Conservation (phyloP, 352 stramenopile species). For the Globisporangium megalacanthum region DNA sequence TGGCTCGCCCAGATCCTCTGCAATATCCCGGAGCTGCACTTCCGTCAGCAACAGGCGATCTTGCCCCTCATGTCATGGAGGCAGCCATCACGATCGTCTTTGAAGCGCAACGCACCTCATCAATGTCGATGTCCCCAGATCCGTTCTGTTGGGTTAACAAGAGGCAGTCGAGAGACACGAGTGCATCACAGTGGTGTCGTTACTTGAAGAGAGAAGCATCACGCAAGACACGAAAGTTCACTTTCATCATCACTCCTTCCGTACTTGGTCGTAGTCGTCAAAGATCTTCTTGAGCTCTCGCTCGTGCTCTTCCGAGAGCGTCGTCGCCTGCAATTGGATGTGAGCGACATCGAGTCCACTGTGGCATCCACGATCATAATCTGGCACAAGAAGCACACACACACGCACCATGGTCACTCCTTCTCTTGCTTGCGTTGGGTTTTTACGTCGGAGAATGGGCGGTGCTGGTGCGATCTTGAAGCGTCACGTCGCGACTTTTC, state of each 20-base stretch:
- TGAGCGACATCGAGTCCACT: background rate
- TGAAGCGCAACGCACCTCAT: conserved; percentile 30
- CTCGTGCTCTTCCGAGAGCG: conserved; percentile 64
- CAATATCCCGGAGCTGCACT: conserved; percentile 55
- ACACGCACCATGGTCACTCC: background rate
- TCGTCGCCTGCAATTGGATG: conserved; percentile 20
- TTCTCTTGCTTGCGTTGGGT: background rate
- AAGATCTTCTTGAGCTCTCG: conserved; percentile 71
- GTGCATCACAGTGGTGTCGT: background rate
- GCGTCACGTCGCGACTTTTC: background rate
- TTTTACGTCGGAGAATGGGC: too few relatives aligned
- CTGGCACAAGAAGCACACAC: background rate
- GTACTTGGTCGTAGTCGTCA: conserved; percentile 67
- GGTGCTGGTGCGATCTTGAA: background rate
- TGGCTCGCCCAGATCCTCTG: conserved; percentile 65
- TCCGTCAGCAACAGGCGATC: background rate
- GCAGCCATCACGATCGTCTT: too few relatives aligned
- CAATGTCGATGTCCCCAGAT: conserved; percentile 62
- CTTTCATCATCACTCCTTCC: background rate
- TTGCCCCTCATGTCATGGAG: too few relatives aligned
- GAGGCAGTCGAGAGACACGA: background rate
- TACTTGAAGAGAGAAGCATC: too few relatives aligned
- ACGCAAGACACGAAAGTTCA: background rate
- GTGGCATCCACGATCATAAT: background rate
- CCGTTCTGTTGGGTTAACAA: conserved; percentile 32